These are phyloP conservation scores for Biscogniauxia marginata DNA, from an alignment of 2,329 filamentous ascomycete species.

Conservation along the genomic window DNA sequence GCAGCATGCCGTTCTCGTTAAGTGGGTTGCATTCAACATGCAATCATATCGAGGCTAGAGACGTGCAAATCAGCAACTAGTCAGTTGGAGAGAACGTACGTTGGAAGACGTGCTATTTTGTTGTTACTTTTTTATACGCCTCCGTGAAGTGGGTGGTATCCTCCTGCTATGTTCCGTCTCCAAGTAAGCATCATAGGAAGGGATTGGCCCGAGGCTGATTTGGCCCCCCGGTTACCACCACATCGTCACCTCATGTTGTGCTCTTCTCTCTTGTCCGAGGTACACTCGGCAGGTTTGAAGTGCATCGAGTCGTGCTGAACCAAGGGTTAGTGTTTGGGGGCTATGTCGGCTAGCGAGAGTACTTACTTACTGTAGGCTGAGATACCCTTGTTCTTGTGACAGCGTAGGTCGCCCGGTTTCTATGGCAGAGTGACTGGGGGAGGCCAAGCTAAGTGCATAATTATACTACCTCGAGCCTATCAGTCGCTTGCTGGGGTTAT, in stretches of 20 bases:
- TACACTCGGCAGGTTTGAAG: background rate
- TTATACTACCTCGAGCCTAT: background rate
- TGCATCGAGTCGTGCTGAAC: background rate
- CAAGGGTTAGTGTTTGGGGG: background rate
- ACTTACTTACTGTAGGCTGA: no score
- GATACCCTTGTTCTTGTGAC: background rate
- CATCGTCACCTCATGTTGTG: background rate
- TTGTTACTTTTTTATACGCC: background rate
- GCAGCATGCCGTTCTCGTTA: background rate
- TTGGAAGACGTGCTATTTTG: background rate
- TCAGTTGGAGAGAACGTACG: background rate
- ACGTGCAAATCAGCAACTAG: background rate
- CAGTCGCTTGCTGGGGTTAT: background rate
- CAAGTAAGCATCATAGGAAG: background rate
- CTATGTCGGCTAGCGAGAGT: background rate
- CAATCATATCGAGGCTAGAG: background rate
- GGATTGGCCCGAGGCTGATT: no score
- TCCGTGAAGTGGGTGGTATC: background rate
- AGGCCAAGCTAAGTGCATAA: background rate
- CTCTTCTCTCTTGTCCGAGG: background rate
- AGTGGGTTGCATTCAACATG: conserved; percentile 8
- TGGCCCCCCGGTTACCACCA: background rate
- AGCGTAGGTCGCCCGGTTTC: background rate
- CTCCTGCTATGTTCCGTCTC: background rate
- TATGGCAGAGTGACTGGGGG: background rate